Conservation (phyloP, 2,329 filamentous ascomycete genomes). For the Colletotrichum agaves region DNA sequence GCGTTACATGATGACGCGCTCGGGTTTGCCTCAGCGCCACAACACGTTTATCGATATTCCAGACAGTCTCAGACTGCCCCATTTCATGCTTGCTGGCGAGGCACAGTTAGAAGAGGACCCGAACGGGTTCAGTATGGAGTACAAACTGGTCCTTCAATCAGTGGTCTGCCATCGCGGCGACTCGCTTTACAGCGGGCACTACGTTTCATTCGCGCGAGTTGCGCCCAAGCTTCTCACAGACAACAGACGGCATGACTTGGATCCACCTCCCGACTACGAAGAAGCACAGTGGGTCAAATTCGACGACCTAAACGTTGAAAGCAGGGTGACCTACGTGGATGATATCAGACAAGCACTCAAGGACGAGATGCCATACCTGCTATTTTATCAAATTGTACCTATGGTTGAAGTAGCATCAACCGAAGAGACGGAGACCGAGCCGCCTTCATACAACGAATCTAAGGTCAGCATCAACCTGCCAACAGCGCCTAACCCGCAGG, state of each 20-base stretch:
- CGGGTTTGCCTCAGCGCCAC: constrained; percentile 76
- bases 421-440: constrained; percentile 59
- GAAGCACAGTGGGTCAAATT: constrained; percentile 89
- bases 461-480: constrained; percentile 53
- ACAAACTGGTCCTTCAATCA: constrained; percentile 91
- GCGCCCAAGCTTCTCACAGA: constrained; percentile 71
- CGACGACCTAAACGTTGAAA: constrained; percentile 79
- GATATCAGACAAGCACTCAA: constrained; percentile 80
- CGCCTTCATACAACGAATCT: constrained; percentile 69
- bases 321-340: constrained; percentile 80
- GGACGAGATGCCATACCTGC: constrained; percentile 90
- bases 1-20: constrained; percentile 80
- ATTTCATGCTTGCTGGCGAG: constrained; percentile 86
- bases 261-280: constrained; percentile 72
- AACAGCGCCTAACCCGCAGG: constrained; percentile 44
- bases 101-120: constrained; percentile 66
- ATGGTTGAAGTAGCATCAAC: constrained; percentile 75
- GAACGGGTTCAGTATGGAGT: constrained; percentile 83
- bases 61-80: constrained; percentile 80
- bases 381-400: constrained; percentile 95
- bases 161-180: constrained; percentile 92
- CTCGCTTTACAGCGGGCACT: constrained; percentile 89
- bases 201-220: constrained; percentile 85
- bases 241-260: constrained; percentile 65
- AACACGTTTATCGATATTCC: constrained; percentile 93